Evolutionary conservation across 371 early-diverging fungal species (phyloP), one percentile per base, ranked within the genome.

Genomic region (Saksenaea vasiformis): DNA sequence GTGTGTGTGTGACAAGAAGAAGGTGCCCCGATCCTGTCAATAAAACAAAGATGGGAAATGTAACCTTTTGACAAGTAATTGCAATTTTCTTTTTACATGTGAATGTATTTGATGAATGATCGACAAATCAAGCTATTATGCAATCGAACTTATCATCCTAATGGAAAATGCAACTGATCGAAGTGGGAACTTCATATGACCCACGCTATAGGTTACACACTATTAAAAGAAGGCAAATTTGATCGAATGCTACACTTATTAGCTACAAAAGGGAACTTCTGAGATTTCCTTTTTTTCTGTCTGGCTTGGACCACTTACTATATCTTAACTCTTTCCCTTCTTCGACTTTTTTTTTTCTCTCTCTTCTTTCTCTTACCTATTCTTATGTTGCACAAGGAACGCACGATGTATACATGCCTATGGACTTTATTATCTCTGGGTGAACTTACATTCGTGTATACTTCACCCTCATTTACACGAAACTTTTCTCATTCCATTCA

Each of bases 351-450:
- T 14, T 41, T 14, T 41, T 14, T 41, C 43, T 41, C 43, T 41
- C 43, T 10, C 19, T 41, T 28, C 34, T 22, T 5, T 36, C 19
- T 41, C 43, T 17, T 41, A 14, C 3, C 5, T 41, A 38, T 41
- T 14, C 14, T 17, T n/a, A 5, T 41, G 14, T 41, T 41, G n/a
- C n/a, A n/a, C n/a, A 41, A n/a, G 5, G 5, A 41, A 41, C 1
- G 8, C 43, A n/a, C 14, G 5, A 41, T 41, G 43, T 41, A 41
- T 14, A 41, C 43, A 14, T 80, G 80, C 58, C 68, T 75, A 58
- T 80, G 80, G 80, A 54, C 72, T 14, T 35, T 80, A 14, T 54
- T 80, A 54, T 68, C 73, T 0, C 22, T 60, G 9, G 55, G 57
- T 19, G 35, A 56, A 24, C 61, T 80, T n/a, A 51, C 62, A 17